phyloP scores from a whole-genome alignment of 495 filamentous ascomycete genomes.

The Astrocystis sublimbata region DNA sequence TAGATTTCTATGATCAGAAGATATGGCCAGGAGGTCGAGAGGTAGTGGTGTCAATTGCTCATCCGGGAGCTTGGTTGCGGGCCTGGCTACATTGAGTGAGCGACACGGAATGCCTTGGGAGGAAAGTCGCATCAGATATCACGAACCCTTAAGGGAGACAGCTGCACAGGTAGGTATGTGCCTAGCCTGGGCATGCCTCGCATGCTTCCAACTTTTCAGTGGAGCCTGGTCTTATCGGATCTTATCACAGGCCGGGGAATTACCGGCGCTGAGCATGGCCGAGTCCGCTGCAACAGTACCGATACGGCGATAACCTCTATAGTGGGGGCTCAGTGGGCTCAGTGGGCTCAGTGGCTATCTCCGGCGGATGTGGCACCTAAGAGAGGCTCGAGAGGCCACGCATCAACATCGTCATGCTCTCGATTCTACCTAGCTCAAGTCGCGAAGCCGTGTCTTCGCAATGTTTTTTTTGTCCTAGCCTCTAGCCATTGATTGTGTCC shows the following conservation, averaged over 20 bases:
- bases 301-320: too few species aligned
- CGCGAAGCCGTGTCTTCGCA: neutral
- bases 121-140: neutral
- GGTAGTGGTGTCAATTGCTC: neutral
- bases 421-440: neutral
- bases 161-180: neutral
- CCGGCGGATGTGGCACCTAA: too few species aligned
- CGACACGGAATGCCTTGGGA: neutral
- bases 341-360: neutral
- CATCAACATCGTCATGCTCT: slow-evolving; percentile 2
- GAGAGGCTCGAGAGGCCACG: slow-evolving; percentile 5
- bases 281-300: neutral
- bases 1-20: too few species aligned
- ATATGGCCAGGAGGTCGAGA: too few species aligned
- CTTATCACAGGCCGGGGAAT: slow-evolving; percentile 19
- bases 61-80: neutral
- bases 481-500: neutral
- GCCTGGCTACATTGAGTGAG: neutral
- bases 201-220: slow-evolving; percentile 19
- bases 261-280: neutral
- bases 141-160: neutral
- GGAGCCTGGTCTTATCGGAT: slow-evolving; percentile 26
- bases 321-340: neutral
- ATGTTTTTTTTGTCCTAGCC: neutral
- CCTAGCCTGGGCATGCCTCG: slow-evolving; percentile 5